Percentiles rank a stretch among this genome's conserved stretches.
These are phyloP conservation scores for Geranium incanum DNA, from an alignment of 441 rosid species.

Conservation along the genomic window DNA sequence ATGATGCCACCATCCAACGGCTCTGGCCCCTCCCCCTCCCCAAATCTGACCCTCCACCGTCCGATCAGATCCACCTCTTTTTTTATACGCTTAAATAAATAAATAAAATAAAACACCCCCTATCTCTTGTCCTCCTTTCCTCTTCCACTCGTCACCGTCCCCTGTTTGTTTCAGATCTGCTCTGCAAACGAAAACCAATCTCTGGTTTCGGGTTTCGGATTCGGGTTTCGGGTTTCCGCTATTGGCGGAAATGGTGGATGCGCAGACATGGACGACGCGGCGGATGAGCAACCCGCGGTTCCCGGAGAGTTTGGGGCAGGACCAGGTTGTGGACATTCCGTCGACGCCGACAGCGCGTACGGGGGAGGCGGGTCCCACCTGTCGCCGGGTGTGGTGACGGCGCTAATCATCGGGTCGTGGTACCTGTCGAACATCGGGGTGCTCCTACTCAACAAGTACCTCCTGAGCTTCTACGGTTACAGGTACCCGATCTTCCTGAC, in stretches of 20 bases:
- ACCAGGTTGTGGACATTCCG: slow-evolving; percentile 68
- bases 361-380: slow-evolving; percentile 30
- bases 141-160: slow-evolving; percentile 13
- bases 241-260: slow-evolving; percentile 60
- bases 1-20: slow-evolving; percentile 38
- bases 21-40: background rate
- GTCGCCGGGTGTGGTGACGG: slow-evolving; percentile 64
- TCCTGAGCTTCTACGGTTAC: slow-evolving; percentile 77
- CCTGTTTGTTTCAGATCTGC: slow-evolving; percentile 34
- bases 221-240: no score
- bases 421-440: slow-evolving; percentile 89
- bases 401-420: slow-evolving; percentile 71
- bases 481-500: slow-evolving; percentile 85
- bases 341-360: slow-evolving; percentile 58
- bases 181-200: no score
- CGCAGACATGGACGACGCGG: slow-evolving; percentile 93
- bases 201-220: no score
- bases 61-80: slow-evolving; percentile 31
- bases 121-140: slow-evolving; percentile 11
- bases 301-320: slow-evolving; percentile 35
- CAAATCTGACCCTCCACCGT: slow-evolving; percentile 56
- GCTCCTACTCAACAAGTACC: slow-evolving; percentile 68
- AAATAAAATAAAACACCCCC: background rate
- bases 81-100: background rate
- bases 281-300: slow-evolving; percentile 92